Evolutionary conservation across 2,329 filamentous ascomycete species (phyloP).

Genomic region (Pseudohalonectria lignicola): DNA sequence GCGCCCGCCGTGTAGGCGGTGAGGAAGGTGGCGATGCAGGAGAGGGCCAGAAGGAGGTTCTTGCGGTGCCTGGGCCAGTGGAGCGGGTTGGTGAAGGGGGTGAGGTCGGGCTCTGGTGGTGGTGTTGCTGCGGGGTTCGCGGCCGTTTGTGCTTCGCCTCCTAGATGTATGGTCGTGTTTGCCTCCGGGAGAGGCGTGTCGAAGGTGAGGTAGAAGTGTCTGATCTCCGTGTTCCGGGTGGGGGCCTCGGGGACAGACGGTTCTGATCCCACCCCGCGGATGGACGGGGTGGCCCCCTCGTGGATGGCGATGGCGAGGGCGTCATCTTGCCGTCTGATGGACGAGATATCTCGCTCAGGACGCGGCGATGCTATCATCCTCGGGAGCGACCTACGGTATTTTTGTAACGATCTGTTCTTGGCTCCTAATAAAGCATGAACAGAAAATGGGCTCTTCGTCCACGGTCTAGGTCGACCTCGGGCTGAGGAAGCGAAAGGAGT

Average conservation of each 20-base stretch:
- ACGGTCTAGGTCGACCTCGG: too few species aligned
- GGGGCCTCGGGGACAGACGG: neutral
- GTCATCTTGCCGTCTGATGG: too few species aligned
- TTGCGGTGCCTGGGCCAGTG: conserved; percentile 64
- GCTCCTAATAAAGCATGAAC: too few species aligned
- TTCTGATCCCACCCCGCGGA: neutral
- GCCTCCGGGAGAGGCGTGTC: conserved; percentile 22
- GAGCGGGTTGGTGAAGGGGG: conserved; percentile 58
- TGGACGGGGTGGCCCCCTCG: neutral
- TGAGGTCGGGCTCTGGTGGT: conserved; percentile 47
- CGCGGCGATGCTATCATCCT: too few species aligned
- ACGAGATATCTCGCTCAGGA: too few species aligned
- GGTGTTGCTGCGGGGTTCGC: neutral
- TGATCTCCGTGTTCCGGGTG: neutral
- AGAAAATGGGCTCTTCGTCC: too few species aligned
- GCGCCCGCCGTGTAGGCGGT: conserved; percentile 75
- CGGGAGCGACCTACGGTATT: too few species aligned
- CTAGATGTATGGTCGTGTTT: conserved; percentile 7
- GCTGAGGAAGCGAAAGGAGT: too few species aligned
- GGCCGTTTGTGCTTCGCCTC: too few species aligned
- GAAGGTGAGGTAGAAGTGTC: conserved; percentile 27
- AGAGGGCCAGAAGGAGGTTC: conserved; percentile 57
- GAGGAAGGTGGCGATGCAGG: conserved; percentile 63
- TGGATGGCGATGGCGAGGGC: too few species aligned
- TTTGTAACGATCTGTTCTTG: too few species aligned